Evolutionary conservation across 768 basidiomycete species (phyloP).

Genomic region (Naematelia aurantialba): DNA sequence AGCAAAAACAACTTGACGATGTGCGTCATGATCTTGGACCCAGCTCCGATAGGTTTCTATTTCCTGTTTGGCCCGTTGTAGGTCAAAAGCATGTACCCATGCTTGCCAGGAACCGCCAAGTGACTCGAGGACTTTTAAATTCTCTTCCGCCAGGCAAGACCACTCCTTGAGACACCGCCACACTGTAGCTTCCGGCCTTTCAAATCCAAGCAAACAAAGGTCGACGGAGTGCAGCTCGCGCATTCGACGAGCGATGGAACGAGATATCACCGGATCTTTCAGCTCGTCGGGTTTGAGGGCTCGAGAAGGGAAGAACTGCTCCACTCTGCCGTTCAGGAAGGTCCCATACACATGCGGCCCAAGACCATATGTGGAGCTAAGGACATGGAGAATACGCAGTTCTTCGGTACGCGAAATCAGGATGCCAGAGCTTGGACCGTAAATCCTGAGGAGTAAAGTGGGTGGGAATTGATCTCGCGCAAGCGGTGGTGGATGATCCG

Average conservation of each 20-base stretch:
- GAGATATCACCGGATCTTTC: slow-evolving; percentile 68
- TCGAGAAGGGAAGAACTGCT: slow-evolving; percentile 88
- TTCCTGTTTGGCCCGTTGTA: slow-evolving; percentile 61
- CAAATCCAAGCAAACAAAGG: slow-evolving; percentile 59
- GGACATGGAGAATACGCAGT: slow-evolving; percentile 78
- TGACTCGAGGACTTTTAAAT: slow-evolving; percentile 58
- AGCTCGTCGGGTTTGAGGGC: slow-evolving; percentile 75
- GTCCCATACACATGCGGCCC: slow-evolving; percentile 92
- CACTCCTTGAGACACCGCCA: slow-evolving; percentile 46
- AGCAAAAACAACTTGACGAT: slow-evolving; percentile 59
- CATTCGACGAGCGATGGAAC: slow-evolving; percentile 91
- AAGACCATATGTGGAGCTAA: slow-evolving; percentile 81
- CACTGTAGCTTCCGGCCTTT: slow-evolving; percentile 38
- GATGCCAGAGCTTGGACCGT: slow-evolving; percentile 77
- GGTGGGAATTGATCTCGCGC: slow-evolving; percentile 49
- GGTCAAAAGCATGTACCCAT: slow-evolving; percentile 57
- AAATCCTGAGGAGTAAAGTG: slow-evolving; percentile 83
- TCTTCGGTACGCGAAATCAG: slow-evolving; percentile 86
- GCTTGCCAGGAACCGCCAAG: slow-evolving; percentile 41
- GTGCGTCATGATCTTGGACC: slow-evolving; percentile 62
- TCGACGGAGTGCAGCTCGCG: slow-evolving; percentile 92
- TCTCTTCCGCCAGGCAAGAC: slow-evolving; percentile 67
- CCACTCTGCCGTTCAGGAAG: slow-evolving; percentile 89
- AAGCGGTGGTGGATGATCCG: slow-evolving; percentile 53
- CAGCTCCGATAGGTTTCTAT: slow-evolving; percentile 70